Evolutionary conservation across 441 rosid genomes (phyloP).

Genomic region (Eutrema salsugineum): DNA sequence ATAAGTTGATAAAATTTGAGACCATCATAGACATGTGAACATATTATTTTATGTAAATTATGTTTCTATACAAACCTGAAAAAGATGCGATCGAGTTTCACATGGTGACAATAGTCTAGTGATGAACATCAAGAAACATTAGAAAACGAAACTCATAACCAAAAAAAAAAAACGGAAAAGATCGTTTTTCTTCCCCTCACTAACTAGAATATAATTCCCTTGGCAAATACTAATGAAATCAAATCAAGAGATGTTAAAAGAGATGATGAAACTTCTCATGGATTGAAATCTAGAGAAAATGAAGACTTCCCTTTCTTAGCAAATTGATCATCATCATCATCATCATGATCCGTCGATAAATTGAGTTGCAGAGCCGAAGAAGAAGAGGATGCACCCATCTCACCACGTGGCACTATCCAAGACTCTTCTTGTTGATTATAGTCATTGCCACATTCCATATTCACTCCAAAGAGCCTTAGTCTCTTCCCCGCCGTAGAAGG

Average conservation of each 20-base stretch:
- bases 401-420: constrained; percentile 29
- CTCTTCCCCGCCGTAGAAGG: constrained; percentile 48
- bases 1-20: not conserved
- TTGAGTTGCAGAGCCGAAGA: constrained; percentile 20
- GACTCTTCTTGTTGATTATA: constrained; percentile 37
- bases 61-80: constrained; percentile 12
- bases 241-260: constrained; percentile 1
- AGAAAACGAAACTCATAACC: constrained; percentile 18
- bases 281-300: constrained; percentile 65
- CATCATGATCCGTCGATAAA: constrained; percentile 32
- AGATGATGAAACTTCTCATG: constrained; percentile 33
- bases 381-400: constrained; percentile 39
- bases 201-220: constrained; percentile 21
- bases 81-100: constrained; percentile 15
- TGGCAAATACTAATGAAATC: constrained; percentile 12
- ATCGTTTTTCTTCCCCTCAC: constrained; percentile 15
- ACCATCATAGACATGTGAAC: not conserved
- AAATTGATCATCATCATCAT: constrained; percentile 32
- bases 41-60: constrained; percentile 21
- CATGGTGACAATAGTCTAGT: constrained; percentile 19
- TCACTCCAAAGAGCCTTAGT: constrained; percentile 64
- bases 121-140: constrained; percentile 20
- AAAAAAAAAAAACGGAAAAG: not conserved
- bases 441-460: constrained; percentile 52
- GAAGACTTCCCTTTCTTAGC: constrained; percentile 75